Percentiles rank a stretch among this genome's conserved stretches.
Conservation (phyloP, 208 protist species). For the Vickermania spadyakhi region DNA sequence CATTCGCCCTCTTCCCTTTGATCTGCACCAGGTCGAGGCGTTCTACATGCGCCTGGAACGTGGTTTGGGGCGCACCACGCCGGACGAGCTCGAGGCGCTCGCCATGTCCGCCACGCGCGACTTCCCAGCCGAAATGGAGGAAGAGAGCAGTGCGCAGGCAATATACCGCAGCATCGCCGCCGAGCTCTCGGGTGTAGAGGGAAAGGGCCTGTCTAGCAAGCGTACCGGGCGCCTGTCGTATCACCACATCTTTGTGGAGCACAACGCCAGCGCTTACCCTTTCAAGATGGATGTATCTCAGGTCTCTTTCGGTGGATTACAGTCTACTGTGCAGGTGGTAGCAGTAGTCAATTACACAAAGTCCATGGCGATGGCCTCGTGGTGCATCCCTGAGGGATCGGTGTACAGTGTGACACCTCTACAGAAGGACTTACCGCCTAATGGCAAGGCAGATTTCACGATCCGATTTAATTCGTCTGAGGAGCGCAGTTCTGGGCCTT, state of each 20-base stretch:
- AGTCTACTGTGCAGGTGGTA: slow-evolving; percentile 18
- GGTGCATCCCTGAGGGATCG: slow-evolving; percentile 48
- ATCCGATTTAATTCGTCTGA: slow-evolving; percentile 7
- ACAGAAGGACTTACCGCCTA: slow-evolving; percentile 43
- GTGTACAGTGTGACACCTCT: slow-evolving; percentile 47
- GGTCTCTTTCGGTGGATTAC: slow-evolving; percentile 21
- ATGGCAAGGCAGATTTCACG: slow-evolving; percentile 16
- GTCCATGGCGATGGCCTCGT: slow-evolving; percentile 37
- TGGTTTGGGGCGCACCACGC: slow-evolving; percentile 50
- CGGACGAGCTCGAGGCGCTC: slow-evolving; percentile 45
- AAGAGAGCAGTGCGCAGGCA: slow-evolving; percentile 13
- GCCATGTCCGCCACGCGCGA: slow-evolving; percentile 11
- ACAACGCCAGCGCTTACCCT: slow-evolving; percentile 7
- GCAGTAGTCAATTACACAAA: slow-evolving; percentile 63
- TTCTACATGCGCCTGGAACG: slow-evolving; percentile 37
- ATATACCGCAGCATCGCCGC: slow-evolving; percentile 15
- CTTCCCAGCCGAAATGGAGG: slow-evolving; percentile 4
- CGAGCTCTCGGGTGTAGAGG: slow-evolving; percentile 7
- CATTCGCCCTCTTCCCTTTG: slow-evolving; percentile 51
- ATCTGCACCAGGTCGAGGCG: slow-evolving; percentile 39
- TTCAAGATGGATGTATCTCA: slow-evolving; percentile 28
- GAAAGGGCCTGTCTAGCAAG: background rate
- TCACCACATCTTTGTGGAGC: slow-evolving; percentile 7
- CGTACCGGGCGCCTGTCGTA: slow-evolving; percentile 12
- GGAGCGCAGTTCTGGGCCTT: background rate